Base-by-base conservation (phyloP, 768 basidiomycete species). In the Suillus hirtellus region DNA sequence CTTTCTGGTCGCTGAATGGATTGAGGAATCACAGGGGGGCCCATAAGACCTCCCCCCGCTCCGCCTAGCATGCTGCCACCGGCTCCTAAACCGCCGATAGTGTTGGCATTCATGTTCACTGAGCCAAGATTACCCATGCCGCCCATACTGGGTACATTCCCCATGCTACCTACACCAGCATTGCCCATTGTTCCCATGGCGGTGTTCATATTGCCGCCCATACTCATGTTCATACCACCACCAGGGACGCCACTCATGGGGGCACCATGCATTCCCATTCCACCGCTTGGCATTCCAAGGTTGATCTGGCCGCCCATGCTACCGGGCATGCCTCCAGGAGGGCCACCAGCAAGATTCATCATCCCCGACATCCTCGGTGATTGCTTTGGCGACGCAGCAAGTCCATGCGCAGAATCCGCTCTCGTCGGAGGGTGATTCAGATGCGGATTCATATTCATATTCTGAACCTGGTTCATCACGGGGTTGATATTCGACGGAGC, bases 21-120 rank as follows among this genome's bases (percentile, higher is more conserved):
- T 17, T 73, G 73, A 4, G 73, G 73, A 46, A 76, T 61, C 27
- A 76, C 72, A 27, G 79, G 79, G 5, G 78, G 79, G 12, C 78
- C 77, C 79, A 80, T 80, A 50, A 79, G 62, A 27, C 77, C 72
- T 38, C 73, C 73, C 2, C 68, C 69, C 12, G 72, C 70, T 21
- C 70, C 73, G n/a, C 71, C 73, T 66, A 74, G 66, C 53, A 73
- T 64, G 27, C 67, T 69, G 5, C 68, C 69, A 2, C 65, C 66
- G 3, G 67, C 35, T n/a, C 68, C 69, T 50, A 75, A 55, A 42
- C 62, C 68, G 60, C 69, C 58, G 7, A 67, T 63, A 14, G 56
- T 55, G 3, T 64, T 24, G 14, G 55, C 21, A 46, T 66, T 72
- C 63, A 72, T 66, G 64, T 64, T 68, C 63, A 73, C 69, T 12